Evolutionary conservation across 1,284 basidiomycete species (phyloP), one percentile per base, ranked within the genome.

Genomic region (Ustilago shanxiensis): DNA sequence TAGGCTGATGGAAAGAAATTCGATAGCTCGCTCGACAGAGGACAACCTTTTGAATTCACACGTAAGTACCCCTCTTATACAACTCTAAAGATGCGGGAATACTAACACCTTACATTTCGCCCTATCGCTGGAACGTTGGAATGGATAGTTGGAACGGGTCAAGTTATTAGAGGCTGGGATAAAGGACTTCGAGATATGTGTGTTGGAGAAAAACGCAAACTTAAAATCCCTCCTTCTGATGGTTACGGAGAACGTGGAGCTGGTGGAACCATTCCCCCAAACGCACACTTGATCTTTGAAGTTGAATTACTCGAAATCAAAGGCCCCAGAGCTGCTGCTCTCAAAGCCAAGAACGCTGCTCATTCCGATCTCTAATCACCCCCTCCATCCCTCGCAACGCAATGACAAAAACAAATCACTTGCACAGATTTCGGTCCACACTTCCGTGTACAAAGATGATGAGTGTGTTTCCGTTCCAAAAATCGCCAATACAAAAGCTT

Each of bases 231-330:
- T 0, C 76, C 81, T 5, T 14, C 59, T 72, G 67, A 76, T 33
- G 80, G 77, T 10, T 57, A 83, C 93, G 95, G 95, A 52, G 87
- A 89, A 2, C 90, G 92, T 44, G 93, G 93, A 4, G 91, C 91
- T 68, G 93, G 93, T 22, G 88, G 86, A 13, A 87, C 92, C 60
- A 98, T 98, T 71, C 95, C 95, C 22, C 89, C 92, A 28, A 89
- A 92, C 81, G 91, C 95, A 3, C 91, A 92, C 7, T 89, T 98
- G 37, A 91, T 95, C 35, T 98, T 98, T 87, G 93, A 95, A 20
- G 77, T 79, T 47, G 77, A 79, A 47, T 54, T 79, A 54, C 59
- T 79, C 31, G 73, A 70, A 51, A 79, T 79, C 70, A 69, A 72
- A 50, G 70, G 73, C 5, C 28, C 73, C 0, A 62, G 77, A 31